phyloP scores from a whole-genome alignment of 495 filamentous ascomycete genomes.

The Poronia punctata region DNA sequence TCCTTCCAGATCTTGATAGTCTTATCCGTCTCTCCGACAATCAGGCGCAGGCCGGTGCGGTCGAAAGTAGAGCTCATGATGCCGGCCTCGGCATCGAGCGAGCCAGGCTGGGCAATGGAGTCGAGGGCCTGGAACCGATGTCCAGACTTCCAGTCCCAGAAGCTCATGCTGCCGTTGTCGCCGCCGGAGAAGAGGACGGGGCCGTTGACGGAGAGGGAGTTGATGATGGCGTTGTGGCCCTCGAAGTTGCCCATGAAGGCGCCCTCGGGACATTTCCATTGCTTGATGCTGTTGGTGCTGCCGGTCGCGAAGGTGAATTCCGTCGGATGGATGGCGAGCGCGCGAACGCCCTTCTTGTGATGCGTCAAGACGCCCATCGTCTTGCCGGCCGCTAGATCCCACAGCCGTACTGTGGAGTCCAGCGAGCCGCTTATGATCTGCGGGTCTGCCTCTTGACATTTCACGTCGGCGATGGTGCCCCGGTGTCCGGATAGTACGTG shows the following conservation, averaged over 20 bases:
- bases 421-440: constrained; percentile 89
- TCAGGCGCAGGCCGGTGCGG: constrained; percentile 75
- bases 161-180: constrained; percentile 92
- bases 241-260: constrained; percentile 99
- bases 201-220: constrained; percentile 87
- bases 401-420: constrained; percentile 86
- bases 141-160: constrained; percentile 99
- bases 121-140: constrained; percentile 82
- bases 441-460: constrained; percentile 93
- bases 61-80: constrained; percentile 93
- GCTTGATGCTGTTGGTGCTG: constrained; percentile 91
- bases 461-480: constrained; percentile 77
- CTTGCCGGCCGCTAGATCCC: constrained; percentile 95
- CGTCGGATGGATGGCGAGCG: constrained; percentile 76
- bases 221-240: constrained; percentile 92
- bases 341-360: constrained; percentile 94
- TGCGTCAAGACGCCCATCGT: constrained; percentile 94
- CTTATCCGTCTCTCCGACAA: constrained; percentile 95
- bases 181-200: constrained; percentile 92
- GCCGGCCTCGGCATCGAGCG: constrained; percentile 87
- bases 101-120: constrained; percentile 88
- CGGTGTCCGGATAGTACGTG: constrained; percentile 90
- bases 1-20: constrained; percentile 97
- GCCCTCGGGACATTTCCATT: constrained; percentile 98
- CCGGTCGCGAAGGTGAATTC: constrained; percentile 96